Conservation (phyloP, 495 filamentous ascomycete genomes). For the Penicillium paxilli region DNA sequence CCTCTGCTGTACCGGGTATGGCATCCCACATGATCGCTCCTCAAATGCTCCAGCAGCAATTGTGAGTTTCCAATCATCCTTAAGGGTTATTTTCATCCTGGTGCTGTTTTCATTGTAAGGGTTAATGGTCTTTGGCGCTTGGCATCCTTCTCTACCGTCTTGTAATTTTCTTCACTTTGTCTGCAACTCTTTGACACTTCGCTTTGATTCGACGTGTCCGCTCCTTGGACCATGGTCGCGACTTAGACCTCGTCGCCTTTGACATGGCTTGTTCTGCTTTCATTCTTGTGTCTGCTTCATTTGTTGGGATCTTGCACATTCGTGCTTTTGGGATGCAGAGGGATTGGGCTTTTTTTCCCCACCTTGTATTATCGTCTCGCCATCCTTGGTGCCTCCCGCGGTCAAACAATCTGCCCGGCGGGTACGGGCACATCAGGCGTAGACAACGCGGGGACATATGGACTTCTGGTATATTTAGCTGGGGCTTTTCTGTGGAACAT, state of each 20-base stretch:
- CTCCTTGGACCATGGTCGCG: neutral
- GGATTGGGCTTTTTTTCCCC: neutral
- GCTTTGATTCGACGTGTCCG: neutral
- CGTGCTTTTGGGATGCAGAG: neutral
- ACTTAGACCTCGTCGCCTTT: neutral
- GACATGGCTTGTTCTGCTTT: neutral
- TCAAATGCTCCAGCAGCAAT: slow-evolving; percentile 48
- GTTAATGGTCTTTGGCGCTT: slow-evolving; percentile 19
- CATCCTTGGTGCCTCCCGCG: slow-evolving; percentile 1
- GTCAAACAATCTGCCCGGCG: slow-evolving; percentile 20
- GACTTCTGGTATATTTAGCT: neutral
- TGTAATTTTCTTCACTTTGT: slow-evolving; percentile 3
- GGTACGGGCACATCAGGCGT: slow-evolving; percentile 21
- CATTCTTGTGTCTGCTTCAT: slow-evolving; percentile 4
- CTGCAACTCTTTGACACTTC: neutral
- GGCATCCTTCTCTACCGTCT: slow-evolving; percentile 1
- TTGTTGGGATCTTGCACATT: slow-evolving; percentile 1
- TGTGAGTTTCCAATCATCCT: slow-evolving; percentile 27
- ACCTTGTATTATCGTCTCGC: slow-evolving; percentile 18
- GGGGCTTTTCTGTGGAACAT: slow-evolving; percentile 13
- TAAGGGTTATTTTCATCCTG: neutral
- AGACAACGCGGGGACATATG: slow-evolving; percentile 4
- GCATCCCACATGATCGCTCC: slow-evolving; percentile 46
- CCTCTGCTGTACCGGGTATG: slow-evolving; percentile 38
- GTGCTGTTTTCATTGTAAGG: slow-evolving; percentile 6